Evolutionary conservation across 2,329 filamentous ascomycete species (phyloP), one percentile per base, ranked within the genome.

Genomic region (Aspergillus pseudotamarii): DNA sequence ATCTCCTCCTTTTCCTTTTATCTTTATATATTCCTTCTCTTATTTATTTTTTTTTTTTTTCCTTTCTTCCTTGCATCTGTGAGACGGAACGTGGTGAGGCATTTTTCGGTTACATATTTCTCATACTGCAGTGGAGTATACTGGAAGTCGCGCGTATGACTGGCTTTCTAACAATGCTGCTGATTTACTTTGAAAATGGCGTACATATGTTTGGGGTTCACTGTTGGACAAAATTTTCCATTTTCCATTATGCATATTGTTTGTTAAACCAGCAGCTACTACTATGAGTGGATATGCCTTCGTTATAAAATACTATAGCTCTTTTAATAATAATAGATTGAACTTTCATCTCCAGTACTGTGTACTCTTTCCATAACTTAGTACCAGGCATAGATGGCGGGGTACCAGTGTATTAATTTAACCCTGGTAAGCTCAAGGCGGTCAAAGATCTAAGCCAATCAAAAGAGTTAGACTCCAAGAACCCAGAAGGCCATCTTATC

Each of bases 51-150:
- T 28, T 19, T 28, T 48, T 36, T 43, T 48, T 14, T 43, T 59
- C 38, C 21, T 21, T 46, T 12, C 6, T 54, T 45, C 50, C 23
- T 16, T 50, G 54, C 34, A 48, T 46, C 34, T 41, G 28, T 28
- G 10, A 51, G 34, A 51, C 3, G 9, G 48, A 19, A 21, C 28
- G n/a, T 51, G 48, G 21, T 23, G 38, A 30, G 51, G 57, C 32
- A 51, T 36, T 23, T 32, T 60, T 60, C 45, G n/a, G 54, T 55
- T 30, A 55, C 28, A 32, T 34, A 50, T 41, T 59, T 36, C 57
- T 34, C 56, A 46, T 30, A 32, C 38, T 16, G 38, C 56, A 34
- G 12, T 48, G 56, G 45, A 46, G 21, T 58, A 45, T 32, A 48
- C 41, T 41, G 41, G 43, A 48, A n/a, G 41, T 30, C 26, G 4